Evolutionary conservation across 2,329 filamentous ascomycete species (phyloP), one percentile per base, ranked within the genome.

Genomic region (Claviceps monticola): DNA sequence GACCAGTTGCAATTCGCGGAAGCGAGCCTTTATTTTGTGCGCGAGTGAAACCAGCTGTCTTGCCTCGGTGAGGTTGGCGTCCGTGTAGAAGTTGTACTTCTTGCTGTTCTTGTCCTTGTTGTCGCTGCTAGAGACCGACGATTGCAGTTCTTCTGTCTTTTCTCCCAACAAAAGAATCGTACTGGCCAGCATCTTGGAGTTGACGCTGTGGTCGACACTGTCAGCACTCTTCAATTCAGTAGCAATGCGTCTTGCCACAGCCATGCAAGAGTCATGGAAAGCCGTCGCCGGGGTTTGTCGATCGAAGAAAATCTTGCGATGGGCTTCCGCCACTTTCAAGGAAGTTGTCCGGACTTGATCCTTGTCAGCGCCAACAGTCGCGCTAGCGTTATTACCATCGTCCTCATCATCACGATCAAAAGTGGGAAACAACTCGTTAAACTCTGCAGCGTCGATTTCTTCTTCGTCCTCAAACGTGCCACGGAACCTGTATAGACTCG

Each of bases 41-140:
- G 88, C 73, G 8, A 96, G 70, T 0, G 66, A 68, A 26, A 93
- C 80, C 4, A 96, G 74, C 55, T 82, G 85, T 54, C 84, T 82
- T 9, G 82, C 82, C 68, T 97, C 88, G 1, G 71, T 65, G 13
- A 91, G 70, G 60, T 97, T 94, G 2, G 83, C 66, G 60, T 95
- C 84, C 0, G 79, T 83, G 66, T 98, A 98, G 65, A 98, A 96
- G 67, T 95, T 95, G 71, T 91, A 94, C 1, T 60, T 59, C 17
- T 63, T 67, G 46, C 17, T 37, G 17, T 21, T 29, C 13, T 21
- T 43, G 9, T 21, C 9, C 17, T 21, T 44, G 21, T 14, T 44
- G 7, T 14, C 23, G 42, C 3, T 38, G 34, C 56, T 61, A 23
- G 71, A 67, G 0, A 67, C 58, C 2, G 70, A 61, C 4, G 68